Percentiles rank a stretch among this genome's conserved stretches.
phyloP scores from a whole-genome alignment of 2,329 filamentous ascomycete genomes.

The Didymosphaeria variabile region DNA sequence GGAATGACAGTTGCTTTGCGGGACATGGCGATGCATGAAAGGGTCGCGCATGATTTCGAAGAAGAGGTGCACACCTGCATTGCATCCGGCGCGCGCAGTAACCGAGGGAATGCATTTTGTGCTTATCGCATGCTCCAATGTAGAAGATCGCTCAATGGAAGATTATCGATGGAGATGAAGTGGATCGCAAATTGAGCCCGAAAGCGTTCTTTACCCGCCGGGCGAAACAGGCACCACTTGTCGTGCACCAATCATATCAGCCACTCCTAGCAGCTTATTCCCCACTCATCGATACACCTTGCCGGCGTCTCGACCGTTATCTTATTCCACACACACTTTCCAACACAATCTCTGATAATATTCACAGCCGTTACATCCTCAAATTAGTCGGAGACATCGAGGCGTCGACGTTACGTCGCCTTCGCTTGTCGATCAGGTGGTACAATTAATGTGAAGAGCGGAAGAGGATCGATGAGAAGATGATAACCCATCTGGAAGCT shows the following conservation, averaged over 20 bases:
- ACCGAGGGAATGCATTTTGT: not conserved
- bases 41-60: not conserved
- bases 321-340: not conserved
- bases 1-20: slow-evolving; percentile 26
- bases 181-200: no score
- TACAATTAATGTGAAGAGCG: no score
- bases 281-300: not conserved
- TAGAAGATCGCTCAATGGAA: not conserved
- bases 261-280: not conserved
- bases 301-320: not conserved
- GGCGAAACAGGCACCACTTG: not conserved
- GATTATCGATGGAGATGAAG: not conserved
- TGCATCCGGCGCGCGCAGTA: not conserved
- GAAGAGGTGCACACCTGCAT: not conserved
- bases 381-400: no score
- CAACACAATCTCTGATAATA: no score
- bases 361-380: not conserved
- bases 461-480: no score
- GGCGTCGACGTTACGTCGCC: not conserved
- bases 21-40: slow-evolving; percentile 1
- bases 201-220: not conserved
- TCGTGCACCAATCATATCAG: not conserved
- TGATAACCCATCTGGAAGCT: no score
- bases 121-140: not conserved
- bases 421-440: not conserved